A percentile compares a stretch with the other conserved stretches of the same genome.
phyloP scores from a whole-genome alignment of 306 rosid species.

The Urtica urens region DNA sequence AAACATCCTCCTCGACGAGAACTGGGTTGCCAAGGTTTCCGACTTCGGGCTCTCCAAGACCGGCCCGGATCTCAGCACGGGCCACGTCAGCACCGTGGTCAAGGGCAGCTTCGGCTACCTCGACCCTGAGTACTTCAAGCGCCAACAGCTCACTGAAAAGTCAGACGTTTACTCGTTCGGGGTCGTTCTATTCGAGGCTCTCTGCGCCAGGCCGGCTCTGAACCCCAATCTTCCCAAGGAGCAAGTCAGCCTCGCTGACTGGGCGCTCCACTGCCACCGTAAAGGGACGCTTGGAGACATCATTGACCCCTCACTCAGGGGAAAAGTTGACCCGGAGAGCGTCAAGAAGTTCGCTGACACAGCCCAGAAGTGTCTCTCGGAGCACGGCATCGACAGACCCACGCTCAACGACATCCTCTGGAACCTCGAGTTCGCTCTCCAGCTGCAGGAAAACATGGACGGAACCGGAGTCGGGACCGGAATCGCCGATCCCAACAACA shows the following conservation, averaged over 20 bases:
- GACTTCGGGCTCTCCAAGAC: conserved; percentile 47
- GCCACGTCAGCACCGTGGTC: conserved; percentile 46
- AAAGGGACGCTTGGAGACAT: conserved; percentile 34
- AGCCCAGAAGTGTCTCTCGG: conserved; percentile 42
- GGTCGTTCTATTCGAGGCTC: conserved; percentile 38
- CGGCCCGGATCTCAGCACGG: conserved; percentile 33
- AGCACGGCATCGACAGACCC: conserved; percentile 32
- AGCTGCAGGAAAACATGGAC: conserved; percentile 32
- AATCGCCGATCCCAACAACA: conserved; percentile 12
- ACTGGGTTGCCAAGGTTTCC: conserved; percentile 45
- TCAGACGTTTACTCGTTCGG: conserved; percentile 47
- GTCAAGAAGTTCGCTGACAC: conserved; percentile 39
- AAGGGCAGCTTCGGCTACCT: conserved; percentile 46
- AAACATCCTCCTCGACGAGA: conserved; percentile 44
- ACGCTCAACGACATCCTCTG: conserved; percentile 38
- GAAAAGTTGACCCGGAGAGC: conserved; percentile 35
- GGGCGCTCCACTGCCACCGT: conserved; percentile 36
- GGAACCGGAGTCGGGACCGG: conserved; percentile 5
- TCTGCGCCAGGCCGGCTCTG: conserved; percentile 42
- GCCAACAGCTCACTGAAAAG: conserved; percentile 43
- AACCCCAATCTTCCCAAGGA: conserved; percentile 39
- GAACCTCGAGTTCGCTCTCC: conserved; percentile 44
- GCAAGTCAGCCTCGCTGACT: conserved; percentile 46
- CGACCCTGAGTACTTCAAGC: conserved; percentile 40
- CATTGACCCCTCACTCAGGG: conserved; percentile 35